A percentile compares a stretch with the other conserved stretches of the same genome.
Conservation (phyloP, 208 protist genomes). For the Acanthamoeba divionensis region DNA sequence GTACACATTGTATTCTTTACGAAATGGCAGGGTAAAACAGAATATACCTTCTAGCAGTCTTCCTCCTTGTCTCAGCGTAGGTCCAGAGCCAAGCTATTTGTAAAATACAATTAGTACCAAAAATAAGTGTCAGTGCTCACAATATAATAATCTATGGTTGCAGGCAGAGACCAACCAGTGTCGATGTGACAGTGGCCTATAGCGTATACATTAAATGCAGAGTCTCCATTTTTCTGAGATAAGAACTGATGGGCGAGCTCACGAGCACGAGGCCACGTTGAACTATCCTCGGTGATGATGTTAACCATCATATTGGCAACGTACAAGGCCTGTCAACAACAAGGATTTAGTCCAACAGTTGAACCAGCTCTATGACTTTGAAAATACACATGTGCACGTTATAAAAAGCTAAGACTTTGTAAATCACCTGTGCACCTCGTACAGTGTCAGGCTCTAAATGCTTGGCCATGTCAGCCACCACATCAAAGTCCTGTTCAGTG, state of each 20-base stretch:
- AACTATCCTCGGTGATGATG: background rate
- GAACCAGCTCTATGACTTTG: too few relatives aligned
- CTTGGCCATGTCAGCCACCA: slow-evolving; percentile 65
- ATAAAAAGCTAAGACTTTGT: background rate
- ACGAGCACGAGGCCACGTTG: background rate
- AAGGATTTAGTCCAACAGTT: too few relatives aligned
- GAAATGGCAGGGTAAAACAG: background rate
- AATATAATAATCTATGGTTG: background rate
- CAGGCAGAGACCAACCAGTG: slow-evolving; percentile 53
- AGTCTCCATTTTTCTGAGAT: slow-evolving; percentile 56
- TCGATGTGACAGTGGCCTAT: slow-evolving; percentile 79
- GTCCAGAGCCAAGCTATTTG: slow-evolving; percentile 74
- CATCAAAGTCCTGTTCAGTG: slow-evolving; percentile 63
- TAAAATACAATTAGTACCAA: background rate
- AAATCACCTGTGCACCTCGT: too few relatives aligned
- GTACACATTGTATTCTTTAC: background rate
- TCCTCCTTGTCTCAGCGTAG: slow-evolving; percentile 70
- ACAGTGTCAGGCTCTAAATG: background rate
- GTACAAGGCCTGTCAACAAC: slow-evolving; percentile 40
- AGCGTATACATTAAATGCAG: slow-evolving; percentile 20
- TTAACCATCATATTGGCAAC: slow-evolving; percentile 60
- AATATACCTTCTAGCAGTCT: slow-evolving; percentile 39
- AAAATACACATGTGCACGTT: too few relatives aligned
- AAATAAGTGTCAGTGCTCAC: background rate
- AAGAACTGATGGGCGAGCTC: slow-evolving; percentile 60